Base-by-base conservation (phyloP, 2,329 filamentous ascomycete genomes). In the Nannizziopsis barbatae region DNA sequence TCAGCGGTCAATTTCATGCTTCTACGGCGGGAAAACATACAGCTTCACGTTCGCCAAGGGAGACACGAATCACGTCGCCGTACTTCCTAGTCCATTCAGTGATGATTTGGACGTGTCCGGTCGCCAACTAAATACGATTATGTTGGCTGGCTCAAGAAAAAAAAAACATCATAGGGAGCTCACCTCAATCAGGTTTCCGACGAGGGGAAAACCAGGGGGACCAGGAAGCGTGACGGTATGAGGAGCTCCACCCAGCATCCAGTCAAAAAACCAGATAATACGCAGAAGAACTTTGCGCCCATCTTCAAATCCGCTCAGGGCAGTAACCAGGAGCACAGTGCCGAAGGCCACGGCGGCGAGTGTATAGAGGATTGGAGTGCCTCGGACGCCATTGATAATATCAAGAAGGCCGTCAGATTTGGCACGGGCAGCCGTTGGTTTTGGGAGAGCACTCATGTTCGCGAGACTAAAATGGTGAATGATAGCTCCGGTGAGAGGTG, bases 301-400 rank as follows among this genome's bases (percentile, higher is more conserved):
- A 27, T n/a, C 8, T 42, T 42, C 39, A 42, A 42, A 27, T 7
- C 20, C 20, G 39, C 39, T 42, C 22, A 27, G 22, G 22, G 22
- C 7, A 27, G 22, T 27, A 7, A 7, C 22, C 39, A 42, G 39
- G 2, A 42, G 20, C 20, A 27, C 12, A n/a, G 20, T 42, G 7
- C 12, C n/a, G 22, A 17, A 7, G 5, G 63, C 61, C 0, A 68
- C 47, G 64, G 64, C 7, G 63, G 60, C 10, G 62, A 67, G 3
- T 5, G 35, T 18, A 38, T 38, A 38, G 35, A 38, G n/a, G 10
- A 38, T 27, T 7, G 22, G 22, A 7, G 22, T 27, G 7, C 7
- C 22, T 27, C 3, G 22, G 22, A 4, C 7, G 22, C 7, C 22
- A 27, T 27, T 27, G 22, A 27, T 27, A 7, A 27, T 27, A 27